Evolutionary conservation across 306 rosid genomes (phyloP).

Genomic region (Malus sieversii): DNA sequence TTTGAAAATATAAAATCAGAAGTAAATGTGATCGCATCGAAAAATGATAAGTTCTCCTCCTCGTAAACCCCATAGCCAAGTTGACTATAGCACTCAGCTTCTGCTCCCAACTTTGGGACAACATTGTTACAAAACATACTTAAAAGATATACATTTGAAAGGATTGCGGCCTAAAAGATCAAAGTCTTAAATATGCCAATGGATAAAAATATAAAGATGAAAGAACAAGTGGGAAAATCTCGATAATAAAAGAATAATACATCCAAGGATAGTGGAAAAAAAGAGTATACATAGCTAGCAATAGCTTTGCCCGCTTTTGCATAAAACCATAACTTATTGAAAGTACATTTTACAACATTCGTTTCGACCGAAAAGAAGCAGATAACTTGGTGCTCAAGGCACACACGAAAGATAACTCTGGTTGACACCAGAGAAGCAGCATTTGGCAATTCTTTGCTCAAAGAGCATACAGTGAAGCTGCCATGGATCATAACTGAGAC

Average conservation of each 20-base stretch:
- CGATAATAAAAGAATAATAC: neutral
- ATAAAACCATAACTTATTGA: neutral
- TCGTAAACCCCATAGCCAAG: too few species aligned
- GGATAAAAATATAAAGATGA: neutral
- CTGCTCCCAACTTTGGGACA: neutral
- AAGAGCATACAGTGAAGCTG: neutral
- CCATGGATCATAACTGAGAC: neutral
- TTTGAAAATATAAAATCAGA: too few species aligned
- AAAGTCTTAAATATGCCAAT: too few species aligned
- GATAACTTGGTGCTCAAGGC: neutral
- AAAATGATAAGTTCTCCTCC: too few species aligned
- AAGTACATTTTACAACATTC: neutral
- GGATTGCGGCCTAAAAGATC: neutral
- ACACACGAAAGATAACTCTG: neutral
- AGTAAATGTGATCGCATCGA: too few species aligned
- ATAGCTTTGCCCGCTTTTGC: neutral
- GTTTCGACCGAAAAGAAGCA: neutral
- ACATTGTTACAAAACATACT: neutral
- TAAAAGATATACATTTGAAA: neutral
- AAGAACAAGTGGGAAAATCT: neutral
- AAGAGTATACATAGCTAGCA: neutral
- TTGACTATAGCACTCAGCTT: too few species aligned
- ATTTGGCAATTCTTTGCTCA: neutral
- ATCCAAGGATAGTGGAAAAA: neutral
- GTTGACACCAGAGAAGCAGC: neutral